Evolutionary conservation across 345 rosid genomes (phyloP).

Genomic region (Acer yangbiense): DNA sequence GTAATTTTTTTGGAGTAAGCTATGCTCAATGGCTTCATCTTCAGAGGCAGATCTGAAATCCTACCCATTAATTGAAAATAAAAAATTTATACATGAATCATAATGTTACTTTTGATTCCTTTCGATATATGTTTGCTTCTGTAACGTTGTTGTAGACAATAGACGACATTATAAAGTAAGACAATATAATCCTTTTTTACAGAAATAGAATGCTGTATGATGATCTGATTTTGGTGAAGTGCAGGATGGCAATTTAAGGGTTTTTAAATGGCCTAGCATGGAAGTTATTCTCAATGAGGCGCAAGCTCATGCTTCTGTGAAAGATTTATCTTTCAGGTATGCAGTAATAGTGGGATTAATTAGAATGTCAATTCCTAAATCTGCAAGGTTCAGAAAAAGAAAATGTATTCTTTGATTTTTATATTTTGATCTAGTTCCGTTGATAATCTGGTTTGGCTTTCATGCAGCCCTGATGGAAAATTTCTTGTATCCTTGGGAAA

Average conservation of each 20-base stretch:
- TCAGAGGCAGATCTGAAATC: neutral
- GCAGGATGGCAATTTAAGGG: conserved; percentile 89
- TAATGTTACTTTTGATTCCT: neutral
- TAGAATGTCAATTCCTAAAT: conserved; percentile 18
- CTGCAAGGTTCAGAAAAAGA: neutral
- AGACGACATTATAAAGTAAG: neutral
- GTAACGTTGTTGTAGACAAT: neutral
- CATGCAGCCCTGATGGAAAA: conserved; percentile 78
- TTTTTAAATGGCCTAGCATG: conserved; percentile 95
- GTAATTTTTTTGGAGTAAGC: neutral
- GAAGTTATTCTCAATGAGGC: conserved; percentile 57
- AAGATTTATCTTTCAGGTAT: conserved; percentile 84
- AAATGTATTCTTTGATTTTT: neutral
- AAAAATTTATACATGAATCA: neutral
- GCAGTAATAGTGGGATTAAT: conserved; percentile 6
- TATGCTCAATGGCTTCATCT: neutral
- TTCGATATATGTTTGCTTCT: neutral
- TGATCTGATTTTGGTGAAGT: conserved; percentile 54
- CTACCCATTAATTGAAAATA: neutral
- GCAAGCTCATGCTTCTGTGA: conserved; percentile 64
- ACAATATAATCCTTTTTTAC: neutral
- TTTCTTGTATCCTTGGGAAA: conserved; percentile 75
- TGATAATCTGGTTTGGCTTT: conserved; percentile 24
- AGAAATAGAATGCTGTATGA: conserved; percentile 35
- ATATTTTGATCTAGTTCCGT: conserved; percentile 15